Evolutionary conservation across 176 grass and related monocot genomes (phyloP).

Genomic region (Puya raimondii): DNA sequence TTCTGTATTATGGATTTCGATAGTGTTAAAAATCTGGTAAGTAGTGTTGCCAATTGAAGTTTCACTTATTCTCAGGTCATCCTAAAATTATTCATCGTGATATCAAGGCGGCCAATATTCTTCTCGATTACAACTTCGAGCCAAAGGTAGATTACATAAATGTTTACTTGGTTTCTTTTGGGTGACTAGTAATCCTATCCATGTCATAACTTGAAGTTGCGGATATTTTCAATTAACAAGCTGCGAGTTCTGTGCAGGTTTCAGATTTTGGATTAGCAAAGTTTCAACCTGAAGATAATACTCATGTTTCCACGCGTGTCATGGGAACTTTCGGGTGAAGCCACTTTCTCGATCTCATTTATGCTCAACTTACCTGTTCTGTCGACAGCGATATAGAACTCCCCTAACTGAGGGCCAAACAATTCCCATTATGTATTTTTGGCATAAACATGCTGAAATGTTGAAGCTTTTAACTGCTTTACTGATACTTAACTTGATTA

Average conservation of each 20-base stretch:
- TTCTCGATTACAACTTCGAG: slow-evolving; percentile 74
- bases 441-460: no score
- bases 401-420: no score
- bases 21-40: background rate
- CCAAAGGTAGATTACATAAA: slow-evolving; percentile 39
- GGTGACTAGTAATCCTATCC: background rate
- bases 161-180: background rate
- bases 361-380: background rate
- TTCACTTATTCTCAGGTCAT: slow-evolving; percentile 37
- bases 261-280: slow-evolving; percentile 84
- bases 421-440: no score
- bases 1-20: background rate
- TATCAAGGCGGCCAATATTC: slow-evolving; percentile 82
- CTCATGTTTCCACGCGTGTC: slow-evolving; percentile 55
- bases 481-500: background rate
- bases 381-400: no score
- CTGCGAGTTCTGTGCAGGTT: slow-evolving; percentile 29
- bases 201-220: background rate
- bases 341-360: slow-evolving; percentile 2
- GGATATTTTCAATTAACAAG: background rate
- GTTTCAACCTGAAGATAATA: slow-evolving; percentile 31
- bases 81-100: slow-evolving; percentile 86
- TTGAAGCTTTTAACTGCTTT: no score
- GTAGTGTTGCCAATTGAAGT: background rate
- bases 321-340: slow-evolving; percentile 77